Base-by-base conservation (phyloP, 495 filamentous ascomycete species). In the Elaphomyces granulatus region DNA sequence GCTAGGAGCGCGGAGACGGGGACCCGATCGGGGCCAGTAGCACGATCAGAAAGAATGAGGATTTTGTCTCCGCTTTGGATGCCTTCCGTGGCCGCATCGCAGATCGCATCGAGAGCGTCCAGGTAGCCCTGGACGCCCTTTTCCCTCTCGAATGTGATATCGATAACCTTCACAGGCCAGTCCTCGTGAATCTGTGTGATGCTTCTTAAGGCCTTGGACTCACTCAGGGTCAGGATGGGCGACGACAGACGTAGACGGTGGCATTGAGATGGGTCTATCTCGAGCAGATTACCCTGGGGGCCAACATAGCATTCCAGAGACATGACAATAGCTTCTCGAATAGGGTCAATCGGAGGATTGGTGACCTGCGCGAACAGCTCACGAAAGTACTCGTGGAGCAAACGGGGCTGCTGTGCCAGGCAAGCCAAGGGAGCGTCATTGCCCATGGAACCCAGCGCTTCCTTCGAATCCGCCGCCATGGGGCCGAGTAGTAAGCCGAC, bases 301-400 rank as follows among this genome's bases (percentile, higher is more conserved):
- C 90, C 90, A 49, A 99, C 82, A 54, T 96, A 99, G 53, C 92
- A 92, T 50, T 94, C 92, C 23, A 96, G 64, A 34, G 92, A 96
- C 90, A 99, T 99, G 56, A 99, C 90, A 44, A 96, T 90, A 14
- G 90, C 90, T 66, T 99, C 90, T 61, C 90, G 75, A 50, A 99
- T 99, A 4, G 90, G 90, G 53, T 99, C 90, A 56, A 99, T 99
- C 4, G 90, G 90, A 42, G 90, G 90, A 56, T 99, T 99, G 26
- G 90, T 99, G 59, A 99, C 90, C 67, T 99, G 90, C 7, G 90
- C 90, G 56, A 99, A 99, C 20, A 99, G 79, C 66, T 99, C 85
- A 20, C 92, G 79, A 79, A 96, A 99, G 61, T 99, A 99, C 59
- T 99, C 90, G 56, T 84, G 94, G 31, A 96, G 75, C 40, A 96